These are phyloP conservation scores for Penicillium sp. DNA, from an alignment of 2,329 filamentous ascomycete genomes.

Conservation along the genomic window DNA sequence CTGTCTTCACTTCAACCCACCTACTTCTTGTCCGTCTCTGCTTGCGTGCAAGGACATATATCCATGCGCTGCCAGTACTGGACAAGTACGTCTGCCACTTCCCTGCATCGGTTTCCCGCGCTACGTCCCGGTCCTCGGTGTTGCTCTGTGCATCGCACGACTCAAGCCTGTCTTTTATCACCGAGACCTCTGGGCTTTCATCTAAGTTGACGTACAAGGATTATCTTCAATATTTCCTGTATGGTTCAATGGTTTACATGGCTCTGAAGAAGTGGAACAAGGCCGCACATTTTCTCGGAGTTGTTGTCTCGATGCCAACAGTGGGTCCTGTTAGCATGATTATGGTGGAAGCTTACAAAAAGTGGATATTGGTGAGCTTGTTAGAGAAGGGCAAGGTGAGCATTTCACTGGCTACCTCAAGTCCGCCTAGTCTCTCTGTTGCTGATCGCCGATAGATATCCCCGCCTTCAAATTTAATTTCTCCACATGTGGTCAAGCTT, in stretches of 20 bases:
- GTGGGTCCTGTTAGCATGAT: conserved; percentile 68
- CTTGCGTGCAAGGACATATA: conserved; percentile 45
- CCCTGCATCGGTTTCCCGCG: conserved; percentile 31
- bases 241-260: conserved; percentile 67
- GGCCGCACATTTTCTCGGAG: conserved; percentile 64
- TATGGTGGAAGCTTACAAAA: conserved; percentile 89
- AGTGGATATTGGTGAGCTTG: conserved; percentile 79
- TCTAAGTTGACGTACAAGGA: conserved; percentile 43
- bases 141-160: conserved; percentile 35
- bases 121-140: conserved; percentile 25
- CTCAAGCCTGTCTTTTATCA: conserved; percentile 39
- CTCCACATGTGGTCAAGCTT: conserved; percentile 55
- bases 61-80: conserved; percentile 43
- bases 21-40: conserved; percentile 45
- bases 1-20: conserved; percentile 49
- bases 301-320: conserved; percentile 68
- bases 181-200: conserved; percentile 41
- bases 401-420: not conserved
- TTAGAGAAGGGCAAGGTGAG: conserved; percentile 66
- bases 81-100: conserved; percentile 47
- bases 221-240: conserved; percentile 66
- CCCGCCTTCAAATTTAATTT: conserved; percentile 59
- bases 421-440: not conserved
- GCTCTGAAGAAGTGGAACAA: conserved; percentile 62
- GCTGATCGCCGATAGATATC: conserved; percentile 39